Base-by-base conservation (phyloP, 495 filamentous ascomycete species). In the Evernia prunastri region DNA sequence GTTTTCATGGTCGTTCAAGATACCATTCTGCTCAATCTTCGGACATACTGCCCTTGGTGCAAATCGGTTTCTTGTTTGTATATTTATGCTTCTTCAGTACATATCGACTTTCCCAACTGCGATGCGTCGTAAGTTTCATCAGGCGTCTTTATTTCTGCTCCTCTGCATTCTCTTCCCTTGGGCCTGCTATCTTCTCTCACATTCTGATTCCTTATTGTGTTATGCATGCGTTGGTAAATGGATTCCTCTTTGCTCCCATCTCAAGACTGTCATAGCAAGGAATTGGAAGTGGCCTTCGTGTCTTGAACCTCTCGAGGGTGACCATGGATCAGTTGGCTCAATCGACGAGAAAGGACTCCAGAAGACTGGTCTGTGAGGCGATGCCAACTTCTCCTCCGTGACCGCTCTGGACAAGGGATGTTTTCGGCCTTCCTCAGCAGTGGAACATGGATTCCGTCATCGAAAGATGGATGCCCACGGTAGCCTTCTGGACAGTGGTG, bases 21-120 rank as follows among this genome's bases (percentile, higher is more conserved):
- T 63, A 63, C 61, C 53, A 63, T 54, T 63, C 61, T 63, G 61
- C 61, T 49, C 54, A 27, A 27, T 27, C n/a, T 35, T 15, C 20
- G n/a, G 42, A 27, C 9, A 15, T n/a, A n/a, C 17, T 27, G 3
- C 10, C 43, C 27, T 39, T 49, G 11, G 12, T 27, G 0, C 23
- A 13, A 9, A 17, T 43, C 13, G 12, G 31, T 25, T 31, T 13
- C n/a, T 5, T 43, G 13, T 29, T 18, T 27, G 43, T 36, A 31
- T 20, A 53, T 31, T 25, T 54, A 47, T 49, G 23, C 45, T 49
- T 49, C 23, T 23, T 15, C 23, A 27, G 45, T 27, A 49, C n/a
- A 49, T 49, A 27, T 49, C 9, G 25, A 12, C 10, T 27, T 27
- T 49, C 10, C 4, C 45, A 25, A 27, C 11, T 18, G 7, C 13